Base-by-base conservation (phyloP, 306 rosid species). In the Mimosa bimucronata region DNA sequence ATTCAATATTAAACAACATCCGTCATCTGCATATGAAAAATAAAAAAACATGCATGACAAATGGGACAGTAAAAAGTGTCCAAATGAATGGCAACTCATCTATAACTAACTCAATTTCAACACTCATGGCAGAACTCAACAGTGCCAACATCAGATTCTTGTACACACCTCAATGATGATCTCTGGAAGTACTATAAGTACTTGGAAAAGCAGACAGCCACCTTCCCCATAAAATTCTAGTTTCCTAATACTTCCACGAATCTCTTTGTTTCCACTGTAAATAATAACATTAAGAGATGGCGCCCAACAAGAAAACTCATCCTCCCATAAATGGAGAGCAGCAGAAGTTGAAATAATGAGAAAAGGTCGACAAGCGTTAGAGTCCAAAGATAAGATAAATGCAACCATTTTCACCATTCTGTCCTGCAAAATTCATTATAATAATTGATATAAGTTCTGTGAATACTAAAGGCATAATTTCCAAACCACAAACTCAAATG, bases 271-370 rank as follows among this genome's bases (percentile, higher is more conserved):
- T 73, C 97, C 97, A 41, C 53, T 79, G 82, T 89, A 92, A 48
- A 86, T 84, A 75, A 90, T 88, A 71, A 66, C 87, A 85, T 78
- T 81, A 18, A 84, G 52, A 80, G 89, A 76, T 50, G 92, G 89
- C 42, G 89, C 92, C 79, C 80, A 69, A 50, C 10, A 82, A 68
- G 79, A 76, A 77, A 92, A 87, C 79, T 79, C 87, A 52, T 74
- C 64, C 71, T 88, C 91, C 97, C 97, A 92, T 7, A 25, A 67
- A 82, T 41, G 53, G 66, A 92, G 86, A 31, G 90, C 71, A 53
- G 88, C 42, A n/a, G 79, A 72, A 48, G 92, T 84, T 76, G 97
- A 74, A 83, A 92, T 84, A 28, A 92, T 79, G 69, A 92, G 90
- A 80, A 90, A 89, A 71, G 97, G 92, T 19, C 46, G 89, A 81